Evolutionary conservation across 2,329 filamentous ascomycete genomes (phyloP), one percentile per base, ranked within the genome.

Genomic region (Pestalotiopsis sp.): DNA sequence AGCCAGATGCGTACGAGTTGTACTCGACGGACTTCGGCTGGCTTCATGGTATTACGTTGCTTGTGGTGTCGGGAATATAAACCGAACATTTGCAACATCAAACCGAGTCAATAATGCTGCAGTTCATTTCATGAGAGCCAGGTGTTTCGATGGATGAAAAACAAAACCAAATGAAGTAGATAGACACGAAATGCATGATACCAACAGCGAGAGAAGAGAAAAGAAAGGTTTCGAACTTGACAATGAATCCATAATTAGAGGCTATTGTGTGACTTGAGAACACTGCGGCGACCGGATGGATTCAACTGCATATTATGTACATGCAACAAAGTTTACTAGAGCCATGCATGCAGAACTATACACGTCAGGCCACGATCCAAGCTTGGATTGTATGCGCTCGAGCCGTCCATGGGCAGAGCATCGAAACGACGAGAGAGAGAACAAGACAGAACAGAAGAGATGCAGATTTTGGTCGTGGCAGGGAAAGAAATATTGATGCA

Each of bases 111-210:
- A 52, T 52, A 9, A n/a, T 12, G 23, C 4, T 25, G 38, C n/a
- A 20, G 20, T 45, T 25, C 27, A 64, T 64, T 45, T 31, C 25
- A 27, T 17, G 49, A n/a, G 39, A 39, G 25, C 25, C 31, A 65
- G n/a, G 45, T 52, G 45, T 52, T 52, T 52, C 17, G 63, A 31
- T 55, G 41, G 25, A 38, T 17, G 14, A 6, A 65, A 65, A 11
- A 27, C 17, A 36, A 27, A 14, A 36, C 4, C 57, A 36, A 55
- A 38, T 58, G 27, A 39, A 36, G 45, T n/a, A 57, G 25, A 55
- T 65, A 65, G 63, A 65, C 31, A 55, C 31, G 63, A 65, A 23
- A 25, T 20, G 23, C 41, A 58, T 65, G 63, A 65, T 65, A 65
- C 63, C 63, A 65, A 23, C 23, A 64, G 23, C 20, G 27, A 63